Evolutionary conservation across 805 yeast species (phyloP), one percentile per base, ranked within the genome.

Genomic region (Saccharomycopsis babjevae): DNA sequence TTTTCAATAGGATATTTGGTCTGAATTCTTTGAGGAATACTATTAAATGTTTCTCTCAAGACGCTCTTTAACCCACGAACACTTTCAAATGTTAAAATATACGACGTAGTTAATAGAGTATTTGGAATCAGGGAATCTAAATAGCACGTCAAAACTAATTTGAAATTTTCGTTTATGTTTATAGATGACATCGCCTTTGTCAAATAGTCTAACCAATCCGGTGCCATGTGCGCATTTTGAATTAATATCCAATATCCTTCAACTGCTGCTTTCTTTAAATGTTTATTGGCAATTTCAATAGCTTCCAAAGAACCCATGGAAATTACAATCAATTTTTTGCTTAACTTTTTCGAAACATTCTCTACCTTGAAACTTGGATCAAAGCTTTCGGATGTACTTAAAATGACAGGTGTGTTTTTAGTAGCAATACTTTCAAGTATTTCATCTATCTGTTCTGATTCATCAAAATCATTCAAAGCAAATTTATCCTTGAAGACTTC

Each of bases 261-360:
- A n/a, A 69, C 72, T 0, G 77, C 68, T 0, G 83, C 81, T 10
- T 69, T 71, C 0, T 69, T 67, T 8, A 89, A 72, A n/a, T 82
- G 81, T 57, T 74, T 72, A 25, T 79, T 81, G 0, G 93, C 92
- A 50, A 76, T 72, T 2, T 74, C 79, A 1, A 76, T 70, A 10
- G 88, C 85, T 70, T 89, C 96, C 28, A 70, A 68, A 0, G 96
- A 82, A 0, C 97, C 97, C 81, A 92, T 77, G 0, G 97, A 81
- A 43, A 88, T 77, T 0, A 78, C 70, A 0, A 67, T 68, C 39
- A 84, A 67, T 1, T 71, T 66, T 7, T 65, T 64, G 0, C 68
- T 67, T 0, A 43, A 16, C 0, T 63, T 42, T 1, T 67, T 65
- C 0, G 89, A 84, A 5, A 81, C 62, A 38, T 71, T 70, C 38